These are phyloP conservation scores for Hapsidospora chrysogenum DNA, from an alignment of 495 filamentous ascomycete species.

Conservation along the genomic window DNA sequence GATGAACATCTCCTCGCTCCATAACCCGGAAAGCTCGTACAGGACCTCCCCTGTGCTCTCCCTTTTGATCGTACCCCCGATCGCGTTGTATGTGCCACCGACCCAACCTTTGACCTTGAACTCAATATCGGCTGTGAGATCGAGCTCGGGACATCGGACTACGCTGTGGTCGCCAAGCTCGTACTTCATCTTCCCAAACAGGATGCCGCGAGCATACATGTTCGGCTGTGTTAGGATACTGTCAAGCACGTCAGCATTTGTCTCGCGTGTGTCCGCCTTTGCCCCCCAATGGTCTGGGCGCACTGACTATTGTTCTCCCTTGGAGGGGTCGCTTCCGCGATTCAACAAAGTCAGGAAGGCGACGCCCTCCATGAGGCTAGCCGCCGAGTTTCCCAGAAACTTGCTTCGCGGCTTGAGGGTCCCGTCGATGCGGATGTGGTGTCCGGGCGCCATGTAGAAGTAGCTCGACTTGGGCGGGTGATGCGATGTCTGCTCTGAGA, in stretches of 20 bases:
- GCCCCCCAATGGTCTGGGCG: too few species aligned
- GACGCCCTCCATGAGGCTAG: slow-evolving; percentile 95
- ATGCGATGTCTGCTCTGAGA: slow-evolving; percentile 86
- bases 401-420: slow-evolving; percentile 92
- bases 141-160: slow-evolving; percentile 78
- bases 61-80: slow-evolving; percentile 84
- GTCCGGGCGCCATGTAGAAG: slow-evolving; percentile 95
- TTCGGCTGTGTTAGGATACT: slow-evolving; percentile 92
- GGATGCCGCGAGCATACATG: slow-evolving; percentile 95
- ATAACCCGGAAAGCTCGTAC: slow-evolving; percentile 81
- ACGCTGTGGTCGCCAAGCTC: slow-evolving; percentile 94
- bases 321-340: slow-evolving; percentile 42
- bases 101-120: slow-evolving; percentile 99
- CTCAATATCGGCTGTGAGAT: slow-evolving; percentile 81
- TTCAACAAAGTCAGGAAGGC: slow-evolving; percentile 77
- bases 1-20: slow-evolving; percentile 88
- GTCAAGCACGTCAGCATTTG: neutral
- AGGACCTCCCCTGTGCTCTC: slow-evolving; percentile 70
- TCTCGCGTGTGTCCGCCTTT: too few species aligned
- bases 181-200: slow-evolving; percentile 99
- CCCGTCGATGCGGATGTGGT: slow-evolving; percentile 89
- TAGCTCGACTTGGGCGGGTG: slow-evolving; percentile 98
- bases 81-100: slow-evolving; percentile 87
- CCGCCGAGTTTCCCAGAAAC: slow-evolving; percentile 93
- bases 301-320: slow-evolving; percentile 77